A percentile compares a stretch with the other conserved stretches of the same genome.
These are phyloP conservation scores for Trifolium subterraneum DNA, from an alignment of 306 rosid species.

Conservation along the genomic window DNA sequence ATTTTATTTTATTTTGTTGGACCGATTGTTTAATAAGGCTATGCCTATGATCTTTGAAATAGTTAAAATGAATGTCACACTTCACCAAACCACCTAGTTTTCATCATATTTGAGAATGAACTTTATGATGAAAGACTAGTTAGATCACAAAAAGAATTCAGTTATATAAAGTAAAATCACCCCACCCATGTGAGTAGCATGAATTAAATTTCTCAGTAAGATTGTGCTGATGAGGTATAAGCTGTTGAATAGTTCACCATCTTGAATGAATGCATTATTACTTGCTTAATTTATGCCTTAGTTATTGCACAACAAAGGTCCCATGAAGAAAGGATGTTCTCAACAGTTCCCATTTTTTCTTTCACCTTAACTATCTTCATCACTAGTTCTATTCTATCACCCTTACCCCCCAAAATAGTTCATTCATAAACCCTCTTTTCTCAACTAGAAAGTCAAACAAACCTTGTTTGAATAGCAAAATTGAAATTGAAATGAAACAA, in stretches of 20 bases:
- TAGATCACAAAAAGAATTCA: conserved; percentile 25
- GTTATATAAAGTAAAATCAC: conserved; percentile 3
- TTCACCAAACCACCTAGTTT: conserved; percentile 26
- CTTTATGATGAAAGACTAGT: conserved; percentile 13
- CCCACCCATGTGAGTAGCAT: conserved; percentile 46
- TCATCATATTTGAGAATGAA: conserved; percentile 1
- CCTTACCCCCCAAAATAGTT: conserved; percentile 49
- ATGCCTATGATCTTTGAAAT: conserved; percentile 3
- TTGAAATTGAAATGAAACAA: conserved; percentile 9
- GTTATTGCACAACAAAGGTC: conserved; percentile 40
- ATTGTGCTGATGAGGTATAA: conserved; percentile 28
- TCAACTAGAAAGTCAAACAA: conserved; percentile 31
- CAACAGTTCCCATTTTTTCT: conserved; percentile 32
- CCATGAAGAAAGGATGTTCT: conserved; percentile 50
- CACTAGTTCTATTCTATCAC: conserved; percentile 36
- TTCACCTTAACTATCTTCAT: background rate
- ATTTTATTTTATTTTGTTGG: too few relatives aligned
- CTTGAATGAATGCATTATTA: conserved; percentile 49
- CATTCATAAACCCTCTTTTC: conserved; percentile 20
- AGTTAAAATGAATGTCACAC: conserved; percentile 26
- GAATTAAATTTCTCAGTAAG: conserved; percentile 35
- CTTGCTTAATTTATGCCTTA: conserved; percentile 47
- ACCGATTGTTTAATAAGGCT: too few relatives aligned
- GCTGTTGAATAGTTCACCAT: conserved; percentile 38
- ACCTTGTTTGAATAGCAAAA: conserved; percentile 22